Conservation (phyloP, 1,284 basidiomycete species). For the Agaricales sp. region DNA sequence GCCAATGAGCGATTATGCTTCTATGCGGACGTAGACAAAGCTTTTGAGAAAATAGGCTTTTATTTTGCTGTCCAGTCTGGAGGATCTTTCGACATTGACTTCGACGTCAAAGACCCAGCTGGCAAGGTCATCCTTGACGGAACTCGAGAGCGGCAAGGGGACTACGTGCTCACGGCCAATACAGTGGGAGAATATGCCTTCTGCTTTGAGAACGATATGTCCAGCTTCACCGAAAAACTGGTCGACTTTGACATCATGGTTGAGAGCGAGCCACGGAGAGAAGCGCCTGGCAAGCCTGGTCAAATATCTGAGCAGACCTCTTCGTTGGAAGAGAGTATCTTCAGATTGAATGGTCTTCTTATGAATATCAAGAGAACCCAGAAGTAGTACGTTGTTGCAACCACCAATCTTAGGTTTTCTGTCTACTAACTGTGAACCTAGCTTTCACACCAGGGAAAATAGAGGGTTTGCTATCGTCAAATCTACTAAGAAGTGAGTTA, state of each 20-base stretch:
- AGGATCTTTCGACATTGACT: conserved; percentile 96
- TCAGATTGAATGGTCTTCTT: conserved; percentile 78
- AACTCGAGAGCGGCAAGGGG: conserved; percentile 83
- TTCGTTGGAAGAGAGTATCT: conserved; percentile 87
- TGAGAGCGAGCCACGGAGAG: conserved; percentile 84
- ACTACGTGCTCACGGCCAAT: conserved; percentile 96
- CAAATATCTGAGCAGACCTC: conserved; percentile 88
- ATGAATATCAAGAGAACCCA: conserved; percentile 84
- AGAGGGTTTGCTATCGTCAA: conserved; percentile 73
- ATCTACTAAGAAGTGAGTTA: conserved; percentile 61
- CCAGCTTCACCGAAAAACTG: conserved; percentile 81
- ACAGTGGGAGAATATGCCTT: conserved; percentile 93
- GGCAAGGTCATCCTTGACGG: conserved; percentile 84
- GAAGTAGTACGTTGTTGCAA: conserved; percentile 58
- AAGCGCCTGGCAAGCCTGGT: conserved; percentile 70
- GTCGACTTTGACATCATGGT: conserved; percentile 98
- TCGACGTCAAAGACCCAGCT: conserved; percentile 83
- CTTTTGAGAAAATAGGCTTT: conserved; percentile 79
- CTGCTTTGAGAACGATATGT: conserved; percentile 98
- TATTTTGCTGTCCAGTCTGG: conserved; percentile 77
- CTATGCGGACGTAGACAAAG: conserved; percentile 95
- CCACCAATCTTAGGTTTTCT: conserved; percentile 5
- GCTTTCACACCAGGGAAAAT: conserved; percentile 77
- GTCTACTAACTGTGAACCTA: conserved; percentile 17
- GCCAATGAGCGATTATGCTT: conserved; percentile 90